Evolutionary conservation across 2,329 filamentous ascomycete genomes (phyloP).

Genomic region (Monosporascus sp.): DNA sequence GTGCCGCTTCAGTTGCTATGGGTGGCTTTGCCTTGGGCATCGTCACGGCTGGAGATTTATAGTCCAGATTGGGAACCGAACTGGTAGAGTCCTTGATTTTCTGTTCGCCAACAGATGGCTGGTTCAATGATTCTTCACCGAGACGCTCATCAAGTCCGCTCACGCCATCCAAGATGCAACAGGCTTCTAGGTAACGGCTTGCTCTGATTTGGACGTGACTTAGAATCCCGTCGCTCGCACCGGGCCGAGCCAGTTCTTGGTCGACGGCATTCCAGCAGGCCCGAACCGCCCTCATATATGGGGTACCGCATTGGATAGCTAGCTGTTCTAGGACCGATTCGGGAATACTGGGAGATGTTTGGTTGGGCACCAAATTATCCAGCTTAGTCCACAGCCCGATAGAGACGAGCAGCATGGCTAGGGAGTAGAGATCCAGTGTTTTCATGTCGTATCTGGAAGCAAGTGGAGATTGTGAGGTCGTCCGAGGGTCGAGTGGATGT

Average conservation of each 20-base stretch:
- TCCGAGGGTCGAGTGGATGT: slow-evolving; percentile 60
- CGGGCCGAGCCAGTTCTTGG: slow-evolving; percentile 45
- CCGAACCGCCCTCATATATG: slow-evolving; percentile 71
- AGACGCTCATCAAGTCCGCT: slow-evolving; percentile 51
- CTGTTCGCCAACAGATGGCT: slow-evolving; percentile 7
- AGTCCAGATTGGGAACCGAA: slow-evolving; percentile 13
- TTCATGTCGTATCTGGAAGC: slow-evolving; percentile 48
- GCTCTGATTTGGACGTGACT: slow-evolving; percentile 49
- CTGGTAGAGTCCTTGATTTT: slow-evolving; percentile 5
- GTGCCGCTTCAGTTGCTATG: slow-evolving; percentile 4
- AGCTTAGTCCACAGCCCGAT: slow-evolving; percentile 72
- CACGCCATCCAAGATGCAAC: slow-evolving; percentile 55
- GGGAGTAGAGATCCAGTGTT: slow-evolving; percentile 64
- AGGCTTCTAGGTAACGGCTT: slow-evolving; percentile 56
- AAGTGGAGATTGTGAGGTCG: slow-evolving; percentile 43
- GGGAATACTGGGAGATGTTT: slow-evolving; percentile 46
- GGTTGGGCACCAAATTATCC: slow-evolving; percentile 43
- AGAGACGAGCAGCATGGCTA: slow-evolving; percentile 68
- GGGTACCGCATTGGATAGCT: slow-evolving; percentile 63
- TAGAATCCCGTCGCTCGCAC: slow-evolving; percentile 45
- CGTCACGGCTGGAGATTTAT: slow-evolving; percentile 1
- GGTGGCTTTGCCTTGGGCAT: slow-evolving; percentile 8
- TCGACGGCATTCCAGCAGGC: slow-evolving; percentile 68
- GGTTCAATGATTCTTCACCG: slow-evolving; percentile 34
- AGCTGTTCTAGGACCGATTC: slow-evolving; percentile 59